Base-by-base conservation (phyloP, 345 rosid genomes). In the Rhodamnia argentea region DNA sequence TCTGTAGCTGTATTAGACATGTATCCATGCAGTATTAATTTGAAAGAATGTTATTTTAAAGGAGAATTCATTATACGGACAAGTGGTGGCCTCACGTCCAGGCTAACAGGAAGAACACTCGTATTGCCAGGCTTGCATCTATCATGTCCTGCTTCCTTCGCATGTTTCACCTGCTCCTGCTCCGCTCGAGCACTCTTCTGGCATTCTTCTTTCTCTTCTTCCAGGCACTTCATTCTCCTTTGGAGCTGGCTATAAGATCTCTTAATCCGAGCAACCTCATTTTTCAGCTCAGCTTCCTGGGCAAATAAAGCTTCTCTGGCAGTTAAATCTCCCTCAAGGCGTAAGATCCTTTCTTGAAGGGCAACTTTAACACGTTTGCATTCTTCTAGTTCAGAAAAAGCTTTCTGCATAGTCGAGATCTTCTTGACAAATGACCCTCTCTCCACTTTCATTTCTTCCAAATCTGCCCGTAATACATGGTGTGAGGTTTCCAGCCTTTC, bases 311-410 rank as follows among this genome's bases (percentile, higher is more conserved):
- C 95, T 88, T 92, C 95, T 90, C 88, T 90, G 84, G 95, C 95
- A 44, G 93, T 90, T 91, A 94, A 89, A 89, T 94, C 95, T 42
- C 95, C 95, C 87, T 92, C 91, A 78, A 94, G 90, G 86, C 95
- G 88, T 52, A 93, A 86, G 86, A 94, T 90, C 88, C 92, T 93
- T 89, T 94, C 95, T 89, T 93, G 93, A 11, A 94, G 94, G 56
- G 89, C 89, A 83, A 90, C 90, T 88, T 92, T 93, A 75, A 86
- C 89, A 59, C 85, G 88, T 85, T 85, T 90, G 90, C 91, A 92
- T 64, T 89, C 89, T 84, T 92, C 95, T 88, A 93, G 56, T 59
- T 91, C 91, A 18, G 92, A 52, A 59, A 90, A 57, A 85, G 90
- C 88, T 57, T 86, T 91, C 87, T 94, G 91, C 90, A 89, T 76